Percentiles rank a stretch among this genome's conserved stretches.
Evolutionary conservation across 2,329 filamentous ascomycete genomes (phyloP).

Genomic region (Aspergillus ruber): DNA sequence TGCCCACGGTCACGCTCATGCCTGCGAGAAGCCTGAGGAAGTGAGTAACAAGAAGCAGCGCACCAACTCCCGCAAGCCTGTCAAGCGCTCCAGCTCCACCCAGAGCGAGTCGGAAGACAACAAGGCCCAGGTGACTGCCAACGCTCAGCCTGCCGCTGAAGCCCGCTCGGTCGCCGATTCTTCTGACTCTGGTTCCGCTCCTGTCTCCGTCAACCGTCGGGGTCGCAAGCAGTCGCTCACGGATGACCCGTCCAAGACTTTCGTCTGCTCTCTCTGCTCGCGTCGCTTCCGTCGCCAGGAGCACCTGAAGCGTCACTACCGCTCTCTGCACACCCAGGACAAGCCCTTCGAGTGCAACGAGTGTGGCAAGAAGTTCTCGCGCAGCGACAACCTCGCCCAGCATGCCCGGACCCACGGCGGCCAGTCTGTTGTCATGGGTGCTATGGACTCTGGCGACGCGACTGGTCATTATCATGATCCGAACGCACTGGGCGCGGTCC

Average conservation of each 20-base stretch:
- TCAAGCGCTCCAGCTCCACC: slow-evolving; percentile 21
- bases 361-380: slow-evolving; percentile 98
- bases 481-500: slow-evolving; percentile 63
- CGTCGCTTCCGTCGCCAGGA: slow-evolving; percentile 97
- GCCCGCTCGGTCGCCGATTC: slow-evolving; percentile 39
- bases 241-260: slow-evolving; percentile 96
- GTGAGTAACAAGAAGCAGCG: slow-evolving; percentile 50
- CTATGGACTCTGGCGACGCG: slow-evolving; percentile 65
- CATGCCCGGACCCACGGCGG: slow-evolving; percentile 90
- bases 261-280: slow-evolving; percentile 92
- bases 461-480: slow-evolving; percentile 53
- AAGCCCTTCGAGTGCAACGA: slow-evolving; percentile 98
- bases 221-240: slow-evolving; percentile 98
- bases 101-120: slow-evolving; percentile 26
- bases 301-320: slow-evolving; percentile 96
- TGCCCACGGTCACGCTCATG: slow-evolving; percentile 21
- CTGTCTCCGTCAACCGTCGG: slow-evolving; percentile 69
- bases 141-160: slow-evolving; percentile 32
- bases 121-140: slow-evolving; percentile 24
- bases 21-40: slow-evolving; percentile 35
- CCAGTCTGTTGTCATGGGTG: slow-evolving; percentile 83
- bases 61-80: slow-evolving; percentile 31
- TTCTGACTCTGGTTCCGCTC: slow-evolving; percentile 31
- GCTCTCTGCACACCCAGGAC: slow-evolving; percentile 95
- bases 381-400: slow-evolving; percentile 94